Conservation (phyloP, 768 basidiomycete species). For the Trametes cingulata region DNA sequence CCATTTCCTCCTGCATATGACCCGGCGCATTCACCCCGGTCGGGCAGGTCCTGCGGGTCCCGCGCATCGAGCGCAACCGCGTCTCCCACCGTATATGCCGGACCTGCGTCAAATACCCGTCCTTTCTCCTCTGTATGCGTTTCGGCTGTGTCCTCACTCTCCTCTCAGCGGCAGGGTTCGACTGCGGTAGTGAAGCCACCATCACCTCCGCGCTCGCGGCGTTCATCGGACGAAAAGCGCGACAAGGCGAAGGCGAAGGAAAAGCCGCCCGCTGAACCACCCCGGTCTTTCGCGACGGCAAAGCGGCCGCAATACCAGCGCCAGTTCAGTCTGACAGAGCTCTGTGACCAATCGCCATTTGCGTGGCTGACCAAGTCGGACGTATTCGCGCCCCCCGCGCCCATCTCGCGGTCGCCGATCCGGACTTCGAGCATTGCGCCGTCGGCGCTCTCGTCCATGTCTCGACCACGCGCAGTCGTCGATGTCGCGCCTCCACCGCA, state of each 20-base stretch:
- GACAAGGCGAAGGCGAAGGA: not conserved
- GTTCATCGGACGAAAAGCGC: not conserved
- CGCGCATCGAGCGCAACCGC: conserved; percentile 15
- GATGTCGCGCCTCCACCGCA: not conserved
- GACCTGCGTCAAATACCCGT: not conserved
- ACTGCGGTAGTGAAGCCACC: not conserved
- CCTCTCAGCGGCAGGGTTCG: not conserved
- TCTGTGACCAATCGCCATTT: conserved; percentile 20
- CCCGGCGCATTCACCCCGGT: not conserved
- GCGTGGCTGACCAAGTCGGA: conserved; percentile 24
- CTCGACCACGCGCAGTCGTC: not conserved
- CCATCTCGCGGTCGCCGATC: conserved; percentile 11
- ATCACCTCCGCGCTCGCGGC: not conserved
- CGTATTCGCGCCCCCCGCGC: conserved; percentile 13
- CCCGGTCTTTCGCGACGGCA: conserved; percentile 10
- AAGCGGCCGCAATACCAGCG: conserved; percentile 1
- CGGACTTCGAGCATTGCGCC: not conserved
- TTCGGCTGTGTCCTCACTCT: not conserved
- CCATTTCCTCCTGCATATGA: conserved; percentile 25
- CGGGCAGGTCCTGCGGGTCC: conserved; percentile 4
- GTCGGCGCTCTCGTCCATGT: not conserved
- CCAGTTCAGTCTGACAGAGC: conserved; percentile 28
- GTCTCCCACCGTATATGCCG: conserved; percentile 7
- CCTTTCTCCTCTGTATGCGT: not conserved
- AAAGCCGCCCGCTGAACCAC: not conserved